Conservation (phyloP, 768 basidiomycete genomes). For the Amanita pallidorosea region DNA sequence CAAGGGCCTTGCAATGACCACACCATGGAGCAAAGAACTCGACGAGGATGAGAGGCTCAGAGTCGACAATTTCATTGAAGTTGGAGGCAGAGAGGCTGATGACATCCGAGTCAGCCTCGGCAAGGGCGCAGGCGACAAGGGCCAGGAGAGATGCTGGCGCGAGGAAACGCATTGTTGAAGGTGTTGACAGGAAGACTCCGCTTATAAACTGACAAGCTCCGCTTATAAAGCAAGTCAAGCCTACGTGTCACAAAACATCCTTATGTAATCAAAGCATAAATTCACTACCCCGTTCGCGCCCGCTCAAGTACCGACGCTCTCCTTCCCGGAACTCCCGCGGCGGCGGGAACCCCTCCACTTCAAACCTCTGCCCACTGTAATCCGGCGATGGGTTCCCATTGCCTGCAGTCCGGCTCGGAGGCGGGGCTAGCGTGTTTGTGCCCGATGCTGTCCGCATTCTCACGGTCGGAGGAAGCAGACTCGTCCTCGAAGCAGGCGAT, state of each 20-base stretch:
- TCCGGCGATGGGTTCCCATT: constrained; percentile 30
- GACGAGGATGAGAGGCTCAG: constrained; percentile 72
- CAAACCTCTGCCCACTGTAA: constrained; percentile 62
- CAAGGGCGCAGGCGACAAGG: constrained; percentile 38
- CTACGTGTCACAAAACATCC: constrained; percentile 40
- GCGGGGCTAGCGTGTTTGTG: constrained; percentile 16
- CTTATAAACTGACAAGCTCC: too few relatives aligned
- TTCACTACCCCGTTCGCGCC: constrained; percentile 57
- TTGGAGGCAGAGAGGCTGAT: constrained; percentile 57
- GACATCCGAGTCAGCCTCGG: constrained; percentile 69
- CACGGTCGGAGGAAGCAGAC: constrained; percentile 15
- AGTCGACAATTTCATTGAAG: constrained; percentile 56
- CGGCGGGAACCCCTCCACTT: constrained; percentile 67
- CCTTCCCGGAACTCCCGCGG: constrained; percentile 51
- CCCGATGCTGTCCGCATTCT: constrained; percentile 16
- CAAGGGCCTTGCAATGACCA: constrained; percentile 92
- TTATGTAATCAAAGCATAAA: constrained; percentile 29
- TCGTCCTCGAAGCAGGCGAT: background rate
- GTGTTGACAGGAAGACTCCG: constrained; percentile 11
- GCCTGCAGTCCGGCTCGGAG: constrained; percentile 17
- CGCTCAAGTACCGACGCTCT: constrained; percentile 50
- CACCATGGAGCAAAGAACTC: constrained; percentile 93
- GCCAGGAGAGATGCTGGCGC: constrained; percentile 43
- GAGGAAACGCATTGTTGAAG: constrained; percentile 53
- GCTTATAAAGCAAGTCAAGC: constrained; percentile 21